Percentiles rank a stretch among this genome's conserved stretches.
These are phyloP conservation scores for Smallanthus sonchifolius DNA, from an alignment of 129 eudicot species.

Conservation along the genomic window DNA sequence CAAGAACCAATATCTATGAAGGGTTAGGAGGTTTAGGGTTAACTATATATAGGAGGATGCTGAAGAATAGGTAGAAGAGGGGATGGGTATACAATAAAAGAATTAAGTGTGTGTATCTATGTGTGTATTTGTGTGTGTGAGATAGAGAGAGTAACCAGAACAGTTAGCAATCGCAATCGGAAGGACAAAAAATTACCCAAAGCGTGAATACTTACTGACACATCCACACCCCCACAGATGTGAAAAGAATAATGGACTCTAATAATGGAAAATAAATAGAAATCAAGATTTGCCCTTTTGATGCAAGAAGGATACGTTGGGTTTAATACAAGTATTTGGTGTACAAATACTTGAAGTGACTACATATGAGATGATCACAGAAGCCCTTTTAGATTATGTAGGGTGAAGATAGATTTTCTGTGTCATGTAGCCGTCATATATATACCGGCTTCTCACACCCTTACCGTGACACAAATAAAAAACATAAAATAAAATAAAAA, in stretches of 20 bases:
- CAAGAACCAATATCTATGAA: constrained; percentile 4
- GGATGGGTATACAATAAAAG: constrained; percentile 32
- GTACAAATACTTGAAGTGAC: constrained; percentile 9
- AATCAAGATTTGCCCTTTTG: constrained; percentile 32
- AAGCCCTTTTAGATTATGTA: constrained; percentile 11
- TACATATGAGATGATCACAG: constrained; percentile 1
- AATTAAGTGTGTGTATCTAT: neutral
- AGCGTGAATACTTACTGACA: constrained; percentile 34
- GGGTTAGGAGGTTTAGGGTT: constrained; percentile 22
- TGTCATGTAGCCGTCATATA: no score
- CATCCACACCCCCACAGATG: constrained; percentile 33
- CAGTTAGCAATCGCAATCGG: constrained; percentile 55
- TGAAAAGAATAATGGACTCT: constrained; percentile 29
- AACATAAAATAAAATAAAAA: no score
- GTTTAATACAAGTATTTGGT: constrained; percentile 25
- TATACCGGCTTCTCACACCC: no score
- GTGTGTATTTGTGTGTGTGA: neutral
- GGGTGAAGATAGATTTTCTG: no score
- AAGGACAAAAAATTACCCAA: constrained; percentile 29
- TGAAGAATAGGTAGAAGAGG: neutral
- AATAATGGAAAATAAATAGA: constrained; percentile 34
- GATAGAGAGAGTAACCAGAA: constrained; percentile 18
- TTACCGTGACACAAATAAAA: no score
- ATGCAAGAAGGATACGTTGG: constrained; percentile 31
- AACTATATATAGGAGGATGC: constrained; percentile 22